Evolutionary conservation across 495 filamentous ascomycete genomes (phyloP).

Genomic region (Neurospora africana): DNA sequence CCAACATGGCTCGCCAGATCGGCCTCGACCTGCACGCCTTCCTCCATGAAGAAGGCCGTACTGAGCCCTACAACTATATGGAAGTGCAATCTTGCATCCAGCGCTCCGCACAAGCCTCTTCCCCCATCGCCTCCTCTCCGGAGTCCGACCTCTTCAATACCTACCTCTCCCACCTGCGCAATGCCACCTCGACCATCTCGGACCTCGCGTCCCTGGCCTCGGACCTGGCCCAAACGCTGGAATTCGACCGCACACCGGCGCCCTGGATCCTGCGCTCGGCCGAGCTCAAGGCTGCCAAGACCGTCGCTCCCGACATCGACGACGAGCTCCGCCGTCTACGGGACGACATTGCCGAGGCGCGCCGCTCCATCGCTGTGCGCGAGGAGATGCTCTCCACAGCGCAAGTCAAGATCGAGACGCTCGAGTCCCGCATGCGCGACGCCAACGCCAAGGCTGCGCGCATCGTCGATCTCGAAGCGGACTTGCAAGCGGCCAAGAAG

Average conservation of each 20-base stretch:
- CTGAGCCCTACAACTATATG: conserved; percentile 50
- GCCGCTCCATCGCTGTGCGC: conserved; percentile 50
- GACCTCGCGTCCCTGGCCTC: conserved; percentile 61
- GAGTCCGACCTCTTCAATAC: conserved; percentile 56
- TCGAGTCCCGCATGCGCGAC: conserved; percentile 72
- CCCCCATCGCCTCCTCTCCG: conserved; percentile 26
- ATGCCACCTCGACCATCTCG: conserved; percentile 52
- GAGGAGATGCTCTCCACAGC: conserved; percentile 63
- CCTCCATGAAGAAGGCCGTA: conserved; percentile 64
- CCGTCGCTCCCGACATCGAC: conserved; percentile 67
- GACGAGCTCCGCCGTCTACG: conserved; percentile 64
- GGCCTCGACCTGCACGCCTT: conserved; percentile 54
- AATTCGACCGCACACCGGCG: conserved; percentile 62
- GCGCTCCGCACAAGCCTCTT: conserved; percentile 31
- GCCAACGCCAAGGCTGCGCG: conserved; percentile 56
- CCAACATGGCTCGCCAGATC: conserved; percentile 52
- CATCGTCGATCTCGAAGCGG: conserved; percentile 53
- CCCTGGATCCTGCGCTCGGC: conserved; percentile 81
- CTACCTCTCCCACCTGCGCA: conserved; percentile 56
- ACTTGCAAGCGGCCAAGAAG: conserved; percentile 45
- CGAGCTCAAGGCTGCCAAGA: conserved; percentile 68
- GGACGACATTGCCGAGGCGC: conserved; percentile 58
- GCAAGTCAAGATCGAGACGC: conserved; percentile 81
- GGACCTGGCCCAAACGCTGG: conserved; percentile 68
- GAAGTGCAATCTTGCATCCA: conserved; percentile 56